Conservation (phyloP, 2,329 filamentous ascomycete species). For the Botrytis fabae region DNA sequence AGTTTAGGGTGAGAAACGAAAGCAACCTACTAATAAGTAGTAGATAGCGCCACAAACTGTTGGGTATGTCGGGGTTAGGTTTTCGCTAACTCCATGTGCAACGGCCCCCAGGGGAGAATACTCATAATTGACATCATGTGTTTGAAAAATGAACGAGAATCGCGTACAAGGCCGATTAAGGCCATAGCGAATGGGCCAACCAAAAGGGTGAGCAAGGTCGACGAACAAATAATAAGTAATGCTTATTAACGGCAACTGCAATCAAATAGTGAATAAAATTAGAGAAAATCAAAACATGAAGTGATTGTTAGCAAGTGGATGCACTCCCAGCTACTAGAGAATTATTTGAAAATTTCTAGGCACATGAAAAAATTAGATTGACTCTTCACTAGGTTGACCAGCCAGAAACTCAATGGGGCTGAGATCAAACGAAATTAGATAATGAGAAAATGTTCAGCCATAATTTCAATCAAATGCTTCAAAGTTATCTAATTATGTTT, state of each 20-base stretch:
- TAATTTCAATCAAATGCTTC: background rate
- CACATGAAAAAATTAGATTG: background rate
- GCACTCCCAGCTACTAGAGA: background rate
- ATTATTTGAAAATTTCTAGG: background rate
- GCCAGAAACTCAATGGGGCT: background rate
- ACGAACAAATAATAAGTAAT: background rate
- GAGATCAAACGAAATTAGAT: background rate
- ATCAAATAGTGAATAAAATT: background rate
- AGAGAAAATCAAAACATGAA: background rate
- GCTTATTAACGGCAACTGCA: background rate
- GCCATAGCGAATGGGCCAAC: background rate
- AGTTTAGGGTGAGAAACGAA: background rate
- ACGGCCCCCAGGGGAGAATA: background rate
- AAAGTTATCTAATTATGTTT: conserved; percentile 10
- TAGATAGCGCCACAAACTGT: background rate
- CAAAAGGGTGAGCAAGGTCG: background rate
- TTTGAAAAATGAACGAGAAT: background rate
- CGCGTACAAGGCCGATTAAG: background rate
- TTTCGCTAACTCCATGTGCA: background rate
- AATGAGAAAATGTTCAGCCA: background rate
- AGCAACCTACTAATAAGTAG: background rate
- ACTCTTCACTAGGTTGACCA: background rate
- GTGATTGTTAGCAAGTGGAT: background rate
- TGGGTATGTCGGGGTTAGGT: background rate
- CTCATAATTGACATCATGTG: background rate